Conservation (phyloP, 345 rosid species). For the Crucihimalaya himalaica region DNA sequence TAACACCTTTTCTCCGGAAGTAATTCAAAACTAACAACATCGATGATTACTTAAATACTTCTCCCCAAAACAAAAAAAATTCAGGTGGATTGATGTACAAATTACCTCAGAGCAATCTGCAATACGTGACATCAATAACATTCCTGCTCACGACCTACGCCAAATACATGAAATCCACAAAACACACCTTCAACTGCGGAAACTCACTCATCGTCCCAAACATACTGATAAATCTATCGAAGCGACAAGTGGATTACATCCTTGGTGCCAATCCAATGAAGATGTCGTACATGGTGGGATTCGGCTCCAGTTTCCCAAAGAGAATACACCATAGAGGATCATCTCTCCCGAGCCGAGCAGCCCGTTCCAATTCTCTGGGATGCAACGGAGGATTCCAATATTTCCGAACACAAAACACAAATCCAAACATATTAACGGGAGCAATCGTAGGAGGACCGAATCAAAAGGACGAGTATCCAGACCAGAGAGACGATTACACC, state of each 20-base stretch:
- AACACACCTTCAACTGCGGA: constrained; percentile 68
- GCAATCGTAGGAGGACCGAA: constrained; percentile 86
- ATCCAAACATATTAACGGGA: constrained; percentile 67
- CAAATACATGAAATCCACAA: constrained; percentile 66
- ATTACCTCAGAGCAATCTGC: constrained; percentile 71
- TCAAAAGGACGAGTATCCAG: constrained; percentile 54
- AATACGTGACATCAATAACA: constrained; percentile 79
- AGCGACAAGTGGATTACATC: constrained; percentile 78
- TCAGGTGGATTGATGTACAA: constrained; percentile 86
- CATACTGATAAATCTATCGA: constrained; percentile 56
- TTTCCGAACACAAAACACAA: constrained; percentile 42
- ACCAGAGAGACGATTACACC: constrained; percentile 50
- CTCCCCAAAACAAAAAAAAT: neutral
- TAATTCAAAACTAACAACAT: neutral
- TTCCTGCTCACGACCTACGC: constrained; percentile 79
- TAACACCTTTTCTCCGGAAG: neutral
- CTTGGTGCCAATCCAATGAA: constrained; percentile 75
- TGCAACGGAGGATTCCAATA: constrained; percentile 60
- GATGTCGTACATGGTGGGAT: constrained; percentile 92
- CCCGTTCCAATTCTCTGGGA: constrained; percentile 42
- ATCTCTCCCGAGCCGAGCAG: constrained; percentile 55
- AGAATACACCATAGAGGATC: constrained; percentile 82
- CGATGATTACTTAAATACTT: neutral
- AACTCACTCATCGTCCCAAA: constrained; percentile 53
- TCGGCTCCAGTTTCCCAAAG: constrained; percentile 58